A percentile compares a stretch with the other conserved stretches of the same genome.
phyloP scores from a whole-genome alignment of 2,329 filamentous ascomycete genomes.

The Neofusicoccum umdonicola region DNA sequence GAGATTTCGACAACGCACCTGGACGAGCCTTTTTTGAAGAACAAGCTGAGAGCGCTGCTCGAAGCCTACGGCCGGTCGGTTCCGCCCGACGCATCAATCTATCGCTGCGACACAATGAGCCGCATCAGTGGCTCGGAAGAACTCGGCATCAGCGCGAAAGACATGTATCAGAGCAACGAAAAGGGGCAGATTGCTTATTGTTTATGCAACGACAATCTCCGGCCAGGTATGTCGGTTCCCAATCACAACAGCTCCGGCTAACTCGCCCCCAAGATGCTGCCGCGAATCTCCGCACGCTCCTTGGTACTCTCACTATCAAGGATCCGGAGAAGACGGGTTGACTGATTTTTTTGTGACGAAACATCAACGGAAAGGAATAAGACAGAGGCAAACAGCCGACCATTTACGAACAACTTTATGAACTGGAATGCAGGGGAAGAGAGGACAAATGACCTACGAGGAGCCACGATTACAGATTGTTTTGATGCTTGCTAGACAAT shows the following conservation, averaged over 20 bases:
- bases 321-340: neutral
- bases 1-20: neutral
- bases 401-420: neutral
- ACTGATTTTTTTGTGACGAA: neutral
- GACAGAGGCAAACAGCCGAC: neutral
- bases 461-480: neutral
- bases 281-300: neutral
- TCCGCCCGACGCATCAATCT: neutral
- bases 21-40: neutral
- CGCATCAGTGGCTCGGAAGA: neutral
- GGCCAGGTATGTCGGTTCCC: neutral
- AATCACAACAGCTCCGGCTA: neutral
- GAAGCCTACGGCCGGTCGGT: neutral
- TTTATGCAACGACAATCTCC: neutral
- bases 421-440: neutral
- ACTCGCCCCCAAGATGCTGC: neutral
- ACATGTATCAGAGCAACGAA: constrained; percentile 11
- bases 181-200: constrained; percentile 11
- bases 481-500: neutral
- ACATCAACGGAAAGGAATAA: neutral
- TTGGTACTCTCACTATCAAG: neutral
- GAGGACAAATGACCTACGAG: neutral
- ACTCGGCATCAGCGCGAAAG: neutral
- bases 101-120: constrained; percentile 9
- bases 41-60: neutral